Percentiles rank a stretch among this genome's conserved stretches.
phyloP scores from a whole-genome alignment of 1,139 yeast species.

The Suhomyces panamericanus region DNA sequence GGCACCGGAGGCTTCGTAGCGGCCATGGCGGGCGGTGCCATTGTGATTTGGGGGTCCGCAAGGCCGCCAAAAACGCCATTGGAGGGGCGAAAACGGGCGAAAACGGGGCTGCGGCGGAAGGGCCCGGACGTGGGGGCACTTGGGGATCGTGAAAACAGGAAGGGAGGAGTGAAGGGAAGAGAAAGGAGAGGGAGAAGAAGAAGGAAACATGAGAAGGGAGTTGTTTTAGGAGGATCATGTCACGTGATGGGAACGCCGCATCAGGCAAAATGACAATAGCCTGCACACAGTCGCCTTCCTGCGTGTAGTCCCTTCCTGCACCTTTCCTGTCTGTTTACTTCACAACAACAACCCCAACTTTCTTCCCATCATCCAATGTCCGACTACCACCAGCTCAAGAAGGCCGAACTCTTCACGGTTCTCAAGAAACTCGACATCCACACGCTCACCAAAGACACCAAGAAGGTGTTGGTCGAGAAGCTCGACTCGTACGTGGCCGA shows the following conservation, averaged over 20 bases:
- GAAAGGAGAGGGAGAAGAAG: not conserved
- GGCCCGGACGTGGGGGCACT: not conserved
- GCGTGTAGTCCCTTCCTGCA: not conserved
- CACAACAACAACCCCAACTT: conserved; percentile 1
- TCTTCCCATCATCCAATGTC: conserved; percentile 20
- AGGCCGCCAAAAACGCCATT: not conserved
- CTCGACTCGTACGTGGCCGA: conserved; percentile 38
- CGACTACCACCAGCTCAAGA: conserved; percentile 32
- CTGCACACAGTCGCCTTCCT: conserved; percentile 1
- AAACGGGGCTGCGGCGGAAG: no score
- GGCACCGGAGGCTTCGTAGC: not conserved
- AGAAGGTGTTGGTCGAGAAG: conserved; percentile 43
- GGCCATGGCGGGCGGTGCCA: not conserved
- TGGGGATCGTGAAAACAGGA: not conserved
- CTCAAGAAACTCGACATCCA: conserved; percentile 38
- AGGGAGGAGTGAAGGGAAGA: not conserved
- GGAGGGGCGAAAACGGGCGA: not conserved
- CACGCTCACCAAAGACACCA: conserved; percentile 42
- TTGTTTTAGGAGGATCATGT: not conserved
- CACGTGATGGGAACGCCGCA: conserved; percentile 5
- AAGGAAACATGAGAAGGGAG: no score
- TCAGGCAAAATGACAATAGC: conserved; percentile 6
- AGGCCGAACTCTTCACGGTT: conserved; percentile 41
- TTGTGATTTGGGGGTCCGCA: not conserved
- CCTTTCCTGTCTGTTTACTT: not conserved